Conservation (phyloP, 768 basidiomycete genomes). For the Suillus clintonianus region DNA sequence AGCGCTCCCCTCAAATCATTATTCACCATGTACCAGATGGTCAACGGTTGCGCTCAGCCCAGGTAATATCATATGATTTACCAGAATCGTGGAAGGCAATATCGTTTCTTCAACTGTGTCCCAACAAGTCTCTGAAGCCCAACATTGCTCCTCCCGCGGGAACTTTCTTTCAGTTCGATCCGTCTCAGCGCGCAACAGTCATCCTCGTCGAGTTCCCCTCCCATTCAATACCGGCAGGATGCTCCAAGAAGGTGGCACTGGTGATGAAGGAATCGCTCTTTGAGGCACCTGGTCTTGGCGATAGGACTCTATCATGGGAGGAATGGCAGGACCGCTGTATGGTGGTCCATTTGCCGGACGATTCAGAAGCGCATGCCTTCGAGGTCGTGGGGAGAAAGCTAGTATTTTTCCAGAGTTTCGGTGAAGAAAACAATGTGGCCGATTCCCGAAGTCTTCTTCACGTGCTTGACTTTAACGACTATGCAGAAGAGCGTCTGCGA, state of each 20-base stretch:
- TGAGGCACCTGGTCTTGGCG: slow-evolving; percentile 41
- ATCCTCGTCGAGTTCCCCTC: slow-evolving; percentile 44
- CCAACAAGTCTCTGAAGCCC: slow-evolving; percentile 45
- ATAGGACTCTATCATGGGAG: slow-evolving; percentile 53
- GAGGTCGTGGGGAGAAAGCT: slow-evolving; percentile 32
- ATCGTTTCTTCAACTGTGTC: slow-evolving; percentile 48
- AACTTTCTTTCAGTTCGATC: slow-evolving; percentile 60
- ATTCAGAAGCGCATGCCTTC: slow-evolving; percentile 23
- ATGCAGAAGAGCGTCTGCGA: slow-evolving; percentile 25
- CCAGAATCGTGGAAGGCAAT: slow-evolving; percentile 50
- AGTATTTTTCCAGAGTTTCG: slow-evolving; percentile 31
- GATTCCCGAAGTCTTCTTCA: slow-evolving; percentile 28
- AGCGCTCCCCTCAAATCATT: slow-evolving; percentile 31
- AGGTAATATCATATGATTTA: slow-evolving; percentile 47
- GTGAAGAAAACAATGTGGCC: slow-evolving; percentile 9
- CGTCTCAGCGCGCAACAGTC: slow-evolving; percentile 49
- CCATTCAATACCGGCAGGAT: slow-evolving; percentile 32
- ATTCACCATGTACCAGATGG: slow-evolving; percentile 22
- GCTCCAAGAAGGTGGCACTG: slow-evolving; percentile 46
- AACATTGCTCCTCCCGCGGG: slow-evolving; percentile 38
- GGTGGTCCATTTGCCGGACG: slow-evolving; percentile 34
- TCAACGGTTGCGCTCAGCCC: slow-evolving; percentile 10
- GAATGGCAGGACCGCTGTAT: slow-evolving; percentile 49
- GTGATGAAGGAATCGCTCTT: slow-evolving; percentile 58
- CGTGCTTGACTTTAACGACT: slow-evolving; percentile 31